Evolutionary conservation across 2,329 filamentous ascomycete species (phyloP), one percentile per base, ranked within the genome.

Genomic region (Stachybotrys chlorohalonatus): DNA sequence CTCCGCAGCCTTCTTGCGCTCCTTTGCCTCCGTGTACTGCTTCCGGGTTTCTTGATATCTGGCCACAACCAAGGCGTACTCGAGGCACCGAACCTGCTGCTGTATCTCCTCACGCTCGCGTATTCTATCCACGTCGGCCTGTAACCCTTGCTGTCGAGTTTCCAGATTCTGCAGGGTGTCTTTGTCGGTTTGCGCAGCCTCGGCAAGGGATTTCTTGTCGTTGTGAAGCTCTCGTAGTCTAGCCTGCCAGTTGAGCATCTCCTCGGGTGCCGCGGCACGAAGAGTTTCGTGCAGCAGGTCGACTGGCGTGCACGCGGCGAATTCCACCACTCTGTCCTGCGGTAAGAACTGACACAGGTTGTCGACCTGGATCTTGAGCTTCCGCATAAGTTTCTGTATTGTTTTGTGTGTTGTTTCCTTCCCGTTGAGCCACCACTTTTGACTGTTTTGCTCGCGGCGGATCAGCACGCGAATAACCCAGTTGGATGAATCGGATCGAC

Each of bases 271-370:
- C 7, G 91, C 92, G 39, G 94, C 94, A 64, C 91, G 84, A 58
- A 96, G 85, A 0, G 94, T 99, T 63, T 94, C 89, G 56, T 85
- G 80, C 1, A 99, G 78, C 17, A 96, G 80, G 49, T 95, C 87
- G 11, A 95, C 77, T 0, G 93, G 87, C 8, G 84, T 88, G 61
- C 95, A 82, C 6, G 82, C 87, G 6, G 94, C 90, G 67, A 99
- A 99, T 66, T 96, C 92, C 30, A 91, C 90, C 1, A 99, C 94
- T 61, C 92, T 88, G 67, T 99, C 94, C 69, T 99, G 94, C 0
- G 94, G 94, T 49, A 99, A 75, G 63, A 99, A 99, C 68, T 99
- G 94, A 68, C 94, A 99, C 2, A 99, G 78, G 62, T 99, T 99
- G 74, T 99, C 94, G 59, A 97, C 90, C 70, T 99, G 94, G 52